These are phyloP conservation scores for Cardamine resedifolia DNA, from an alignment of 345 rosid species.

Conservation along the genomic window DNA sequence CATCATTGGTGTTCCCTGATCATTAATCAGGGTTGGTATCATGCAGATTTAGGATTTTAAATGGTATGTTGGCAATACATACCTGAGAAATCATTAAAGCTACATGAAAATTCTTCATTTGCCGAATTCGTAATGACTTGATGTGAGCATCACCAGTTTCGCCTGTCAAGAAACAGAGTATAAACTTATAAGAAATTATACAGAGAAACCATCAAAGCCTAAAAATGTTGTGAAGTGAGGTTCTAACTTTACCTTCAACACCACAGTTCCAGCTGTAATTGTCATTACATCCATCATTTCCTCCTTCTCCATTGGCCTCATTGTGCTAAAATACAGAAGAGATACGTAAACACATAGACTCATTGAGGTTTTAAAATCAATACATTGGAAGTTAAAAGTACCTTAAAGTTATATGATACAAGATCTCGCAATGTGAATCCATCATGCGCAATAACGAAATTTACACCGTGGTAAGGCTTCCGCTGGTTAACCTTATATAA, in stretches of 20 bases:
- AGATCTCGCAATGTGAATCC: constrained; percentile 90
- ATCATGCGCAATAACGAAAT: constrained; percentile 87
- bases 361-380: constrained; percentile 4
- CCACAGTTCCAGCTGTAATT: constrained; percentile 98
- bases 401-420: constrained; percentile 86
- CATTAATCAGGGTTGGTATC: constrained; percentile 9
- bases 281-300: constrained; percentile 91
- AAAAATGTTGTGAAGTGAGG: constrained; percentile 2
- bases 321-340: constrained; percentile 63
- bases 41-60: neutral
- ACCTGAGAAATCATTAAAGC: constrained; percentile 93
- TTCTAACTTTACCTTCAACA: constrained; percentile 60
- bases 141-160: constrained; percentile 65
- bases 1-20: constrained; percentile 94
- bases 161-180: constrained; percentile 47
- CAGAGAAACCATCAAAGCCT: neutral
- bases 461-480: constrained; percentile 84
- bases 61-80: constrained; percentile 8
- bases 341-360: constrained; percentile 9
- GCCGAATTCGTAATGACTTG: constrained; percentile 70
- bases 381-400: constrained; percentile 34
- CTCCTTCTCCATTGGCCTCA: constrained; percentile 97
- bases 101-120: constrained; percentile 92
- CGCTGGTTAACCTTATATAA: constrained; percentile 75
- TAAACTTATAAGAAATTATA: constrained; percentile 1